Conservation (phyloP, 331 rosid species). For the Quercus phellos region DNA sequence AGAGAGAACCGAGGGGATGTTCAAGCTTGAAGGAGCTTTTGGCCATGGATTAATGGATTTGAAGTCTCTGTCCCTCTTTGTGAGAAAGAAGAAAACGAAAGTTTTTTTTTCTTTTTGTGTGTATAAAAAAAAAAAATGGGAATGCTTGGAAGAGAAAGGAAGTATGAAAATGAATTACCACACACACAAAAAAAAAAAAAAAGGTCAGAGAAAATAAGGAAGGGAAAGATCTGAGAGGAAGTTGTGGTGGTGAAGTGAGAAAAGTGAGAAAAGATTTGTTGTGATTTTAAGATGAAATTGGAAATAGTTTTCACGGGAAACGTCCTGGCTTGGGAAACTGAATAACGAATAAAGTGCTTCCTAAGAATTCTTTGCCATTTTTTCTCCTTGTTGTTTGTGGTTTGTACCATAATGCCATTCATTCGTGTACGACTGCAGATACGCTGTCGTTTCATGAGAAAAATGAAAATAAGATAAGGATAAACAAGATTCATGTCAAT, state of each 20-base stretch:
- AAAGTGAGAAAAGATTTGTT: neutral
- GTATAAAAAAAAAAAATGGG: neutral
- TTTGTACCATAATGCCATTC: neutral
- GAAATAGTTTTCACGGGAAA: neutral
- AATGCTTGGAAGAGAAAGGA: neutral
- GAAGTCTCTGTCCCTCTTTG: neutral
- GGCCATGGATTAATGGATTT: conserved; percentile 28
- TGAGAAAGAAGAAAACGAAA: neutral
- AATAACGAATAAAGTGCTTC: no score
- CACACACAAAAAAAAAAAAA: no score
- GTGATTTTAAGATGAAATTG: neutral
- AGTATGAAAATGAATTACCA: neutral
- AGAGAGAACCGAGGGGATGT: conserved; percentile 42
- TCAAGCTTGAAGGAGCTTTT: conserved; percentile 50
- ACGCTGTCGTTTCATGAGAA: no score
- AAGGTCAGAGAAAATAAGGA: neutral
- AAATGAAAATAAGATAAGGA: no score
- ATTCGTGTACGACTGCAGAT: no score
- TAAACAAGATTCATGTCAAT: no score
- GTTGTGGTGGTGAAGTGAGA: neutral
- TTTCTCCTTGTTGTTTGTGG: neutral
- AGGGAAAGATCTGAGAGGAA: neutral
- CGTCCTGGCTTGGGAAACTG: neutral
- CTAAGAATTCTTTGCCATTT: neutral
- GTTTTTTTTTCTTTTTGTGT: neutral